Base-by-base conservation (phyloP, 768 basidiomycete species). In the Termitomyces bulborhizus region DNA sequence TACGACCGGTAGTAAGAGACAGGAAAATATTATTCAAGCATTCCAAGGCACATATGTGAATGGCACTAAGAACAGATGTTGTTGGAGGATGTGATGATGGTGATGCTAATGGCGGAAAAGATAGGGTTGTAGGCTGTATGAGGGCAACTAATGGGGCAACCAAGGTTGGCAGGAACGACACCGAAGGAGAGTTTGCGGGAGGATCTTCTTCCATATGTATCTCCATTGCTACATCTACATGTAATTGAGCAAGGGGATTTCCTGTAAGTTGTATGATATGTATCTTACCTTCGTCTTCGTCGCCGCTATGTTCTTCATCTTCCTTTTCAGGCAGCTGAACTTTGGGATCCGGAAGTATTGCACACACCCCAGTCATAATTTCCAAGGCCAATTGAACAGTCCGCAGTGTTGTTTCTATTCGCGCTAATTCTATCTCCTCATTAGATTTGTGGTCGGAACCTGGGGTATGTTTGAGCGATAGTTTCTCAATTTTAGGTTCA, bases 21-120 rank as follows among this genome's bases (percentile, higher is more conserved):
- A 95, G 74, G 63, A 96, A 87, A 39, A 94, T 76, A 65, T 98
- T 97, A 64, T 90, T 93, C 46, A 98, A 76, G 64, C 93, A 93
- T 66, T 96, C 93, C 27, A 95, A 76, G 9, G 93, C 90, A 59
- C 85, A 79, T 54, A 92, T 76, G 65, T 97, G 94, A 49, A 96
- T 83, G 6, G 88, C 83, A 58, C 88, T 81, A 44, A 98, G 80
- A 9, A 77, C 88, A 26, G 93, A 90, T 0, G 94, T 96, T 12
- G 87, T 93, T 1, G 94, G 94, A 40, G 93, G 90, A 65, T 96
- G 90, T 21, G 79, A 74, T 0, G 92, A 93, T 11, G 81, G 81
- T 4, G 78, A 70, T 24, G 81, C 76, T 16, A 79, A 74, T 0
- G 91, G 90, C 15, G 88, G 82, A 73, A 94, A 96, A 4, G 94